Evolutionary conservation across 1,284 basidiomycete genomes (phyloP), one percentile per base, ranked within the genome.

Genomic region (Gymnopus androsaceus): DNA sequence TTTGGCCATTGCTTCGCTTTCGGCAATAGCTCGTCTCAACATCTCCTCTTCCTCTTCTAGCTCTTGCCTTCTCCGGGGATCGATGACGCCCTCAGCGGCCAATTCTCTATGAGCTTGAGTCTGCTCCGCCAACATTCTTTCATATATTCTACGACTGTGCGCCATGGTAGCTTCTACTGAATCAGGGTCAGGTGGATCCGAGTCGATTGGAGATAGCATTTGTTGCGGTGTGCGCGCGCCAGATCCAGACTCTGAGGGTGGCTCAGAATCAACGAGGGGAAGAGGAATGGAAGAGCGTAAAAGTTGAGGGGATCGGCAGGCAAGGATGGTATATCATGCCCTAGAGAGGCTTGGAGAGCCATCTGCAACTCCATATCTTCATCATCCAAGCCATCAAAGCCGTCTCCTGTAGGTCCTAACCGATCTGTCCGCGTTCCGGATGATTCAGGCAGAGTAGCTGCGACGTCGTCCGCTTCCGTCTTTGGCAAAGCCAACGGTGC

Each of bases 361-460:
- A 85, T 87, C 67, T 95, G 92, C 0, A 96, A 80, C 57, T 94
- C 91, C 63, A 85, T 82, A 69, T 96, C 94, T 69, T 95, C 94
- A 62, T 92, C 87, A 61, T 91, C 92, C 34, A 92, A 69, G 3
- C 75, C 78, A 55, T 74, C 69, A 21, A 69, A 57, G n/a, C 21
- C 36, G 14, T 34, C 46, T 12, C 7, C 30, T 11, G 15, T n/a
- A 48, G 46, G 31, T 19, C 67, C 65, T 11, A 54, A 37, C 12
- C 60, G 44, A 52, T 61, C 54, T n/a, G 51, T 21, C 3, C 19
- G 28, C 27, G 61, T 17, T 41, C 58, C 42, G 33, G 56, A 44
- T 27, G 77, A 76, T 63, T 85, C 81, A 28, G 83, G 76, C 9
- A 90, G 72, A 12, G 80, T 78, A 2, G 78, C 75, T 1, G 88